Evolutionary conservation across 2,329 filamentous ascomycete genomes (phyloP).

Genomic region (Pseudonectria buxi): DNA sequence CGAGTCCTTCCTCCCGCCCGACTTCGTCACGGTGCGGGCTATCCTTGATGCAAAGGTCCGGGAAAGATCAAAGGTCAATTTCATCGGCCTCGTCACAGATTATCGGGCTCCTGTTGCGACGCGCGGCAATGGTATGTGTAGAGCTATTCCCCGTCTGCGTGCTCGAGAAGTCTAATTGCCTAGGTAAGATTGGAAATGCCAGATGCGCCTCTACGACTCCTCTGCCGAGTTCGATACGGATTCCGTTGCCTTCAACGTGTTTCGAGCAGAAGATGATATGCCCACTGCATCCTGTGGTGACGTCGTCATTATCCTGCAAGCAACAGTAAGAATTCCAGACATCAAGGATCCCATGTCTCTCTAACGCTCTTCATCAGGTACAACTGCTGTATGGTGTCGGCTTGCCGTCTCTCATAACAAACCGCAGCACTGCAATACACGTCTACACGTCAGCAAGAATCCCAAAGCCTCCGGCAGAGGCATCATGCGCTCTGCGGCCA

Average conservation of each 20-base stretch:
- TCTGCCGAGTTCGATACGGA: slow-evolving; percentile 40
- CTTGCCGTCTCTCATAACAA: slow-evolving; percentile 38
- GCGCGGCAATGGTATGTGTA: slow-evolving; percentile 40
- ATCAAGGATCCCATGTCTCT: not conserved
- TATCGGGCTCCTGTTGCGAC: slow-evolving; percentile 46
- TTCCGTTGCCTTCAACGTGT: slow-evolving; percentile 50
- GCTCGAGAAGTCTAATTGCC: slow-evolving; percentile 3
- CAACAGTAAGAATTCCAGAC: slow-evolving; percentile 38
- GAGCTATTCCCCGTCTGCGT: not conserved
- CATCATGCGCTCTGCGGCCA: slow-evolving; percentile 23
- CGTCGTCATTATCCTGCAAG: slow-evolving; percentile 39
- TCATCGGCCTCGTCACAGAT: slow-evolving; percentile 68
- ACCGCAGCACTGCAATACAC: slow-evolving; percentile 35
- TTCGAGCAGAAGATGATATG: slow-evolving; percentile 45
- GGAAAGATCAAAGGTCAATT: slow-evolving; percentile 36
- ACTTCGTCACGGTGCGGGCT: slow-evolving; percentile 29
- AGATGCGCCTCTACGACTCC: slow-evolving; percentile 54
- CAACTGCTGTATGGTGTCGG: slow-evolving; percentile 29
- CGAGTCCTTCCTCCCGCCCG: slow-evolving; percentile 11
- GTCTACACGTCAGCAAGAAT: slow-evolving; percentile 33
- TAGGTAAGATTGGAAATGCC: slow-evolving; percentile 50
- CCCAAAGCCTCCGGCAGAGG: slow-evolving; percentile 29
- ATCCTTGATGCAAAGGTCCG: slow-evolving; percentile 35
- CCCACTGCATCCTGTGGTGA: slow-evolving; percentile 38
- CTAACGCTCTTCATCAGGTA: slow-evolving; percentile 26